Evolutionary conservation across 257 asterid genomes (phyloP).

Genomic region (Ilex aquifolium): DNA sequence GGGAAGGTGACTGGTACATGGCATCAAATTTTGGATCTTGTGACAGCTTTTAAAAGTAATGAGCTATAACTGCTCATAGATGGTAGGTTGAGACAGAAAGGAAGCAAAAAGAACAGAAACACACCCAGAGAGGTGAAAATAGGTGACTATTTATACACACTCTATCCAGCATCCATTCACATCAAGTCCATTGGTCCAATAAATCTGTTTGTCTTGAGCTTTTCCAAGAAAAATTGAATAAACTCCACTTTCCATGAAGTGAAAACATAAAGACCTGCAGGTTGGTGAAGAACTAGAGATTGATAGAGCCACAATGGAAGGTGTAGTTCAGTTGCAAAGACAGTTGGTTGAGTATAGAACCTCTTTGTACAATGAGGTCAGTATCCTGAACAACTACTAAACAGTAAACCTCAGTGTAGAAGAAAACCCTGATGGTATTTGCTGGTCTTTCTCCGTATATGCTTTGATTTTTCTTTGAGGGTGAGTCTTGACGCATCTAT

Average conservation of each 20-base stretch:
- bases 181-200: conserved; percentile 17
- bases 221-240: conserved; percentile 12
- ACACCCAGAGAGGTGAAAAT: conserved; percentile 2
- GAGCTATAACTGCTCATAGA: conserved; percentile 4
- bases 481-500: too few relatives aligned
- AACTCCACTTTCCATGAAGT: not conserved
- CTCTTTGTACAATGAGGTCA: conserved; percentile 33
- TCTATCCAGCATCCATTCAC: not conserved
- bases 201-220: conserved; percentile 1
- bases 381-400: not conserved
- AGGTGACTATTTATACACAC: conserved; percentile 8
- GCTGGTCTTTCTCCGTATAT: not conserved
- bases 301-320: conserved; percentile 15
- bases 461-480: not conserved
- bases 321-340: conserved; percentile 22
- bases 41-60: conserved; percentile 7
- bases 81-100: conserved; percentile 10
- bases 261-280: not conserved
- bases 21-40: conserved; percentile 17
- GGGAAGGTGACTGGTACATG: not conserved
- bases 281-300: not conserved
- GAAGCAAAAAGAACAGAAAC: conserved; percentile 2
- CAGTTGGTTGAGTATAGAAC: conserved; percentile 23
- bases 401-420: not conserved
- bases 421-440: not conserved